Percentiles rank a stretch among this genome's conserved stretches.
These are phyloP conservation scores for Aspergillus heteromorphus DNA, from an alignment of 495 filamentous ascomycete species.

Conservation along the genomic window DNA sequence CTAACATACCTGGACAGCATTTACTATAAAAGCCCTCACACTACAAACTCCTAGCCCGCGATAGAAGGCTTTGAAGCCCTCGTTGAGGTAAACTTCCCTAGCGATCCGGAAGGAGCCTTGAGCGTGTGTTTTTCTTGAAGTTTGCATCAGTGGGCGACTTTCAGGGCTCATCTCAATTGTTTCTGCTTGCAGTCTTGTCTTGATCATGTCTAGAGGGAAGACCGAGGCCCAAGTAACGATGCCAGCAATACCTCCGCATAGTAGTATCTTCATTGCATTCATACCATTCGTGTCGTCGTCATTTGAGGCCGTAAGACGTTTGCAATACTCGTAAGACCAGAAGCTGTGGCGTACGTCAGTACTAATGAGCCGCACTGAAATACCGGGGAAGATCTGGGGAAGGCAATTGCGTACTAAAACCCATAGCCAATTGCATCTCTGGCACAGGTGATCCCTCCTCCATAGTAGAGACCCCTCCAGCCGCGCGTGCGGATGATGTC, in stretches of 20 bases:
- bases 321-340: constrained; percentile 75
- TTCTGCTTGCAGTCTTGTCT: constrained; percentile 79
- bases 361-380: constrained; percentile 6
- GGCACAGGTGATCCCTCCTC: constrained; percentile 70
- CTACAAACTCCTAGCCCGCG: constrained; percentile 74
- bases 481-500: constrained; percentile 58
- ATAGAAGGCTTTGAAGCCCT: constrained; percentile 67
- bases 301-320: constrained; percentile 43
- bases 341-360: constrained; percentile 47
- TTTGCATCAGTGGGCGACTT: constrained; percentile 17
- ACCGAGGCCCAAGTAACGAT: constrained; percentile 80
- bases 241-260: constrained; percentile 82
- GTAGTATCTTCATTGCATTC: constrained; percentile 58
- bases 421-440: constrained; percentile 85
- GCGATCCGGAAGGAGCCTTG: constrained; percentile 57
- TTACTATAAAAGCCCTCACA: constrained; percentile 78
- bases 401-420: constrained; percentile 62
- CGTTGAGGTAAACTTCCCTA: constrained; percentile 55
- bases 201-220: constrained; percentile 84
- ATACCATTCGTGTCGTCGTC: constrained; percentile 28
- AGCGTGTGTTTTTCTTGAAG: constrained; percentile 17
- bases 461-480: constrained; percentile 66
- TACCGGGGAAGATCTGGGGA: constrained; percentile 8
- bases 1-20: constrained; percentile 54
- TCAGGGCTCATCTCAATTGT: constrained; percentile 32